These are phyloP conservation scores for Madurella fahalii DNA, from an alignment of 2,329 filamentous ascomycete genomes.

Conservation along the genomic window DNA sequence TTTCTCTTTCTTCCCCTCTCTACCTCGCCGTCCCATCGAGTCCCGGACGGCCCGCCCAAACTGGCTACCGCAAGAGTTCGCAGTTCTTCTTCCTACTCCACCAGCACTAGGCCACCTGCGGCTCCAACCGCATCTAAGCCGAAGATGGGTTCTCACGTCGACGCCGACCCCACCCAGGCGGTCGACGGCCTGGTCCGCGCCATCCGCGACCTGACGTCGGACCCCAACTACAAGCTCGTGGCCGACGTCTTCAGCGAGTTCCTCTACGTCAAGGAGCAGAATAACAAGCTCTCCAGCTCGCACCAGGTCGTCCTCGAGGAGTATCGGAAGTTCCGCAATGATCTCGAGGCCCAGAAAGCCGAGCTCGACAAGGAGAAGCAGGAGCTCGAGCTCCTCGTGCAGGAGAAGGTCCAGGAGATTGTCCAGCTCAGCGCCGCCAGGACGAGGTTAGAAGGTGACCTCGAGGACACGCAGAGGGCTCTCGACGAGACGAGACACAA, in stretches of 20 bases:
- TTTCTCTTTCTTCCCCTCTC: neutral
- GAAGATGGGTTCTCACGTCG: slow-evolving; percentile 21
- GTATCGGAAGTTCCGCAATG: slow-evolving; percentile 33
- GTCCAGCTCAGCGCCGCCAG: slow-evolving; percentile 22
- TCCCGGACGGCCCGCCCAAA: neutral
- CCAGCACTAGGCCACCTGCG: slow-evolving; percentile 2
- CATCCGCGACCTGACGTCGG: slow-evolving; percentile 32
- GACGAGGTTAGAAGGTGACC: slow-evolving; percentile 22
- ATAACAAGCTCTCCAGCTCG: slow-evolving; percentile 29
- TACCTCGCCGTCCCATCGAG: neutral
- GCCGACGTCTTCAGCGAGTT: slow-evolving; percentile 33
- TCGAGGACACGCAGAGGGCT: slow-evolving; percentile 20
- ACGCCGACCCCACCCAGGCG: slow-evolving; percentile 24
- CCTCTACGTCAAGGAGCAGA: slow-evolving; percentile 31
- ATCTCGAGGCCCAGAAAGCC: slow-evolving; percentile 29
- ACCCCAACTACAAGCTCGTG: slow-evolving; percentile 34
- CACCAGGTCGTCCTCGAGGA: slow-evolving; percentile 33
- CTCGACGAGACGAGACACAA: slow-evolving; percentile 19
- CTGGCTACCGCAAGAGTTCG: neutral
- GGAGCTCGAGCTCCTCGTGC: slow-evolving; percentile 25
- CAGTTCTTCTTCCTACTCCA: neutral
- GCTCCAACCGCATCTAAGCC: slow-evolving; percentile 7
- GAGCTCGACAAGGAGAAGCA: slow-evolving; percentile 27
- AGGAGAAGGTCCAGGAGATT: slow-evolving; percentile 27
- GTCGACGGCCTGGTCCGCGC: slow-evolving; percentile 34